Conservation (phyloP, 805 yeast species). For the Candida odintsovae region DNA sequence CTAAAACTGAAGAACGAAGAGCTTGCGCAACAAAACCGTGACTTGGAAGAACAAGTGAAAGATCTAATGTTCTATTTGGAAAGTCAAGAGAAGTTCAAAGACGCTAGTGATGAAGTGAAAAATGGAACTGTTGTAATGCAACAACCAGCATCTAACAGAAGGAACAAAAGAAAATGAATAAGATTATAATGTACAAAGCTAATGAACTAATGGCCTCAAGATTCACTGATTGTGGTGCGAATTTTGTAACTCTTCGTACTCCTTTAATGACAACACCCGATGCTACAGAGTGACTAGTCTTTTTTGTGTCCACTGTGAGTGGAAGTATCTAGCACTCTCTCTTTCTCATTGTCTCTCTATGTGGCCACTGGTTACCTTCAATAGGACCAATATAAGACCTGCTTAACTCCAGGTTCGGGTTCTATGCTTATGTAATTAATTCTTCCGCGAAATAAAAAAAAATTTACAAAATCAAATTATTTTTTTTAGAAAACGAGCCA, state of each 20-base stretch:
- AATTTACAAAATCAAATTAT: too few relatives aligned
- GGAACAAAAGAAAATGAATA: background rate
- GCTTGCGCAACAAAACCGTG: constrained; percentile 37
- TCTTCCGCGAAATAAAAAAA: background rate
- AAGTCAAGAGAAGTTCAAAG: constrained; percentile 63
- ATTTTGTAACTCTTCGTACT: too few relatives aligned
- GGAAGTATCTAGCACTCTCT: too few relatives aligned
- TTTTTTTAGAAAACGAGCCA: background rate
- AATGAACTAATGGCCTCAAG: background rate
- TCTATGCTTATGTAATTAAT: background rate
- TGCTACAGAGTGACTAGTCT: too few relatives aligned
- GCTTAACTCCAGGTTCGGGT: too few relatives aligned
- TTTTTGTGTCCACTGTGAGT: too few relatives aligned
- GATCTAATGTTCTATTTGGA: constrained; percentile 81
- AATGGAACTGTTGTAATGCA: constrained; percentile 54
- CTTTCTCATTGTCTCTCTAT: too few relatives aligned
- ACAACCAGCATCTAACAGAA: background rate
- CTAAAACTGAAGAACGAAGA: constrained; percentile 27
- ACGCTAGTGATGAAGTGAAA: constrained; percentile 64
- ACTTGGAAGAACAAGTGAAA: constrained; percentile 55
- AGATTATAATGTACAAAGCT: background rate
- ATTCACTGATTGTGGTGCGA: too few relatives aligned
- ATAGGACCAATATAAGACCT: too few relatives aligned
- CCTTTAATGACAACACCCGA: too few relatives aligned
- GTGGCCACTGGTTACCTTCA: too few relatives aligned